Percentiles rank a stretch among this genome's conserved stretches.
Evolutionary conservation across 495 filamentous ascomycete genomes (phyloP).

Genomic region (Daldinia loculata): DNA sequence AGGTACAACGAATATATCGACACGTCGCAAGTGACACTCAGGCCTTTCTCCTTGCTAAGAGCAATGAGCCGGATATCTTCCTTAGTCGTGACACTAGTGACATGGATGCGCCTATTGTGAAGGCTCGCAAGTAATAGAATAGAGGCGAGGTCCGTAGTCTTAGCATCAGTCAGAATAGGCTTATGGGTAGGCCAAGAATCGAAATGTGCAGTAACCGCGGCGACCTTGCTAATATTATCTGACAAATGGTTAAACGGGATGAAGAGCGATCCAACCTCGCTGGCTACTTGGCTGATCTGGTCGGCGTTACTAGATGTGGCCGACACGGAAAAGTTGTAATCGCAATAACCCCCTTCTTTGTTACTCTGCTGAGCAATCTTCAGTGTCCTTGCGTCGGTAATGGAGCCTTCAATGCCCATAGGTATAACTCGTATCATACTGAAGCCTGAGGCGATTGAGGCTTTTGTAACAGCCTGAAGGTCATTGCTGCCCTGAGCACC

Average conservation of each 20-base stretch:
- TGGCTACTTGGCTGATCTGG: conserved; percentile 74
- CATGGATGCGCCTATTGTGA: conserved; percentile 83
- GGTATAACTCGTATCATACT: conserved; percentile 87
- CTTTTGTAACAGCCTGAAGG: conserved; percentile 74
- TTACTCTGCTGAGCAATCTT: conserved; percentile 81
- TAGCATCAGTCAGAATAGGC: conserved; percentile 86
- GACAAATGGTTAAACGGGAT: conserved; percentile 89
- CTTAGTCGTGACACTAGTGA: conserved; percentile 82
- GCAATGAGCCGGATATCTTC: conserved; percentile 85
- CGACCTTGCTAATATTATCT: conserved; percentile 87
- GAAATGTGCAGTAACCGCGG: conserved; percentile 82
- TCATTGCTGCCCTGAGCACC: conserved; percentile 70
- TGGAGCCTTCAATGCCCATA: conserved; percentile 73
- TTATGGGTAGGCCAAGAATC: conserved; percentile 82
- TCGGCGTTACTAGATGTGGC: conserved; percentile 80
- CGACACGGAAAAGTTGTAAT: conserved; percentile 87
- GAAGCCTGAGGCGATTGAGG: conserved; percentile 80
- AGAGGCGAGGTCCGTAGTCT: conserved; percentile 82
- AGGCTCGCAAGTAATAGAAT: conserved; percentile 82
- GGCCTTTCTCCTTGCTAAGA: conserved; percentile 81
- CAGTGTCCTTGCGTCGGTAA: conserved; percentile 76
- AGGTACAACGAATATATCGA: conserved; percentile 84
- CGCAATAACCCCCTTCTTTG: conserved; percentile 72
- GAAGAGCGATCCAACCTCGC: conserved; percentile 84
- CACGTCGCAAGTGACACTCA: conserved; percentile 87